Percentiles rank a stretch among this genome's conserved stretches.
Evolutionary conservation across 768 basidiomycete genomes (phyloP).

Genomic region (Boletus tomentosulus): DNA sequence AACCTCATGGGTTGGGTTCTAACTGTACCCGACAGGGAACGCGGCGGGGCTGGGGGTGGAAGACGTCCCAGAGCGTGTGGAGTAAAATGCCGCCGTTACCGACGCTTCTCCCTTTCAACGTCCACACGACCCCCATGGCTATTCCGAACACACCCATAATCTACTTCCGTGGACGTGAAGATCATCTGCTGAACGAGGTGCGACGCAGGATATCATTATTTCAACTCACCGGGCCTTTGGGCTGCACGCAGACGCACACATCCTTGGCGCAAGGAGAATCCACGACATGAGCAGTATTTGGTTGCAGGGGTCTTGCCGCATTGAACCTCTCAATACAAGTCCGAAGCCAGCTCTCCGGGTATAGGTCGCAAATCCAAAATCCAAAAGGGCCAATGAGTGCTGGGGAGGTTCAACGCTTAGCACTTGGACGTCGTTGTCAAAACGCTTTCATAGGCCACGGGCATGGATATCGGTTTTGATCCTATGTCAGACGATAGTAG

Average conservation of each 20-base stretch:
- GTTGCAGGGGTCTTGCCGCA: slow-evolving; percentile 1
- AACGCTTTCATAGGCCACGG: slow-evolving; percentile 18
- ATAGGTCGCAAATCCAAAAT: too few relatives aligned
- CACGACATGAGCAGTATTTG: slow-evolving; percentile 23
- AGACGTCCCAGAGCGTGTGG: too few relatives aligned
- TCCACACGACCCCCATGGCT: not conserved
- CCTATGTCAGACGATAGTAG: slow-evolving; percentile 11
- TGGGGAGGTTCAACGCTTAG: too few relatives aligned
- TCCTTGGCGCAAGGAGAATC: slow-evolving; percentile 21
- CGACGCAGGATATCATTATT: too few relatives aligned
- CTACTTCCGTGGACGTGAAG: not conserved
- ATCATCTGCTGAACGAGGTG: too few relatives aligned
- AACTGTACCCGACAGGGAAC: too few relatives aligned
- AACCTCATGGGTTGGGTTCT: too few relatives aligned
- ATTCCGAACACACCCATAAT: not conserved
- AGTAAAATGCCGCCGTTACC: too few relatives aligned
- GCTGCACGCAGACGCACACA: slow-evolving; percentile 24
- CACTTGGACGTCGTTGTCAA: slow-evolving; percentile 1
- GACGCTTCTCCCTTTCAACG: not conserved
- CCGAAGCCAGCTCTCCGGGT: too few relatives aligned
- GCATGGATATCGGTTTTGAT: slow-evolving; percentile 1
- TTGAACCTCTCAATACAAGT: not conserved
- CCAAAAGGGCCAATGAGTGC: not conserved
- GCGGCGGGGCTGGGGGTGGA: too few relatives aligned
- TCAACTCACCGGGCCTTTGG: not conserved